Conservation (phyloP, 116 monocot species). For the Iris pallida region DNA sequence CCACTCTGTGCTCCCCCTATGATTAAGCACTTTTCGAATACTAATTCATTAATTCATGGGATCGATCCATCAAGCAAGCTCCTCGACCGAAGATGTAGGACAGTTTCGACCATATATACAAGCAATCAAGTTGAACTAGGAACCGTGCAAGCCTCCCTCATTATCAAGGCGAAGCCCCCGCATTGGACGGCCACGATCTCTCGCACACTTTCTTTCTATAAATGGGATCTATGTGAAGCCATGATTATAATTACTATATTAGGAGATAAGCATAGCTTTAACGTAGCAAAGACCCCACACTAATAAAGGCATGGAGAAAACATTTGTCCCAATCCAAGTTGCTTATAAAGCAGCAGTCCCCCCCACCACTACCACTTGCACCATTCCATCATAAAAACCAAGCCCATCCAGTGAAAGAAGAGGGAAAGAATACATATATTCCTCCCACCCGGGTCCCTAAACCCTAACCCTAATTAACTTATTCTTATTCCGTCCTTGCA, state of each 20-base stretch:
- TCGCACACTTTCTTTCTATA: too few relatives aligned
- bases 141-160: too few relatives aligned
- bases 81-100: too few relatives aligned
- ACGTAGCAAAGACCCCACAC: neutral
- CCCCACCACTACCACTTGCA: constrained; percentile 14
- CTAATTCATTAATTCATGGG: too few relatives aligned
- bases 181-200: too few relatives aligned
- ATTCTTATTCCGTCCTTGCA: neutral
- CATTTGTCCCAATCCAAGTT: constrained; percentile 12
- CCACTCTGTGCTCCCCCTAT: too few relatives aligned
- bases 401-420: neutral
- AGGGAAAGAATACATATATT: neutral
- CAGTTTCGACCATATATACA: too few relatives aligned
- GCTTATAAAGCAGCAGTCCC: constrained; percentile 15
- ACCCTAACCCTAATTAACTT: neutral
- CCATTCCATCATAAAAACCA: constrained; percentile 11
- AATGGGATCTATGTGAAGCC: too few relatives aligned
- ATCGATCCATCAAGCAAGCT: too few relatives aligned
- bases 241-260: neutral
- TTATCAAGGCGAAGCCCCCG: too few relatives aligned
- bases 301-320: neutral
- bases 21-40: too few relatives aligned
- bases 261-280: constrained; percentile 4
- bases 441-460: neutral
- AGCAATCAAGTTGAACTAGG: too few relatives aligned